These are phyloP conservation scores for Penicillium bovifimosum DNA, from an alignment of 495 filamentous ascomycete species.

Conservation along the genomic window DNA sequence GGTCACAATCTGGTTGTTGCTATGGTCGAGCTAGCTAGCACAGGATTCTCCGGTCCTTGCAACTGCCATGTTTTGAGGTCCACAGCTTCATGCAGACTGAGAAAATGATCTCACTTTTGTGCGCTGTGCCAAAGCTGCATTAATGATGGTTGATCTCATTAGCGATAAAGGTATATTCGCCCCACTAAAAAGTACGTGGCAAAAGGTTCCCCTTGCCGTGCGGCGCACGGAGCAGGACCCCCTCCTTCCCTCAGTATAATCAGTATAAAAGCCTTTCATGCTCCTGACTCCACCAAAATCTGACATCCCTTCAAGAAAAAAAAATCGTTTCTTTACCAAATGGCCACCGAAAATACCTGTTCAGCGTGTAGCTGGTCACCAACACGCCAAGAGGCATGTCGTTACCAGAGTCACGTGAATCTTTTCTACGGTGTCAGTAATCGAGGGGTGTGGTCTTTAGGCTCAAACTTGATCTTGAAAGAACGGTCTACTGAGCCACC, in stretches of 20 bases:
- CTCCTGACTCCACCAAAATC: neutral
- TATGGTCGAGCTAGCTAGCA: too few relatives aligned
- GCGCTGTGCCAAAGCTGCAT: too few relatives aligned
- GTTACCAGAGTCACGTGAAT: slow-evolving; percentile 29
- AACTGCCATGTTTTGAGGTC: too few relatives aligned
- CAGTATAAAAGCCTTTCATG: neutral
- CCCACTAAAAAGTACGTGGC: too few relatives aligned
- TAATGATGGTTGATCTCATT: too few relatives aligned
- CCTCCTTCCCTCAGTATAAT: neutral
- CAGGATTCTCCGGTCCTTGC: too few relatives aligned
- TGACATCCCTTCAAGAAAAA: neutral
- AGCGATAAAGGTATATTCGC: too few relatives aligned
- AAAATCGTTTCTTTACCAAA: neutral
- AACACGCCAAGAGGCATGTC: slow-evolving; percentile 20
- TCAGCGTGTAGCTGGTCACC: slow-evolving; percentile 24
- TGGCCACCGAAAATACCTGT: slow-evolving; percentile 8
- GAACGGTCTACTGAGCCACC: slow-evolving; percentile 13
- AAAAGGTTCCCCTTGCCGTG: too few relatives aligned
- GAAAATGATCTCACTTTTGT: too few relatives aligned
- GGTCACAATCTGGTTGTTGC: too few relatives aligned
- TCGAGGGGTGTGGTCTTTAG: slow-evolving; percentile 30
- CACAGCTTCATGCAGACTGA: too few relatives aligned
- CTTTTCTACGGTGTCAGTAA: slow-evolving; percentile 29
- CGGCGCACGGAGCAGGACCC: too few relatives aligned
- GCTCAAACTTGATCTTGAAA: slow-evolving; percentile 28